Conservation (phyloP, 768 basidiomycete species). For the Lyophyllum atratum region DNA sequence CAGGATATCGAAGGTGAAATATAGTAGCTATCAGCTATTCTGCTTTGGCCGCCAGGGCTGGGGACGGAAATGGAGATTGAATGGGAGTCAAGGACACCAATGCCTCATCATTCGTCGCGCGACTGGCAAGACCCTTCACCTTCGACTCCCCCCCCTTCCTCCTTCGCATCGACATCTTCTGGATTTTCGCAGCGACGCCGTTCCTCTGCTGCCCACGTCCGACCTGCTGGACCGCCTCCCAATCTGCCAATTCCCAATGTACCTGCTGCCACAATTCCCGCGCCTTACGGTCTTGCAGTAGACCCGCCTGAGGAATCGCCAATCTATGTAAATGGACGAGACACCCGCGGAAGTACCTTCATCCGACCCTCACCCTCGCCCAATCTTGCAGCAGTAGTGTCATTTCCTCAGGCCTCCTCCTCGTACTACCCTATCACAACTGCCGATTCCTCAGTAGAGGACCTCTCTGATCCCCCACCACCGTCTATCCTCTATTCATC, state of each 20-base stretch:
- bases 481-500: conserved; percentile 48
- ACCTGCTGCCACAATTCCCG: conserved; percentile 37
- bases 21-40: neutral
- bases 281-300: conserved; percentile 22
- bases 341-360: conserved; percentile 37
- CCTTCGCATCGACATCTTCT: conserved; percentile 27
- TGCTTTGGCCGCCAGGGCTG: neutral
- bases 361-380: conserved; percentile 42
- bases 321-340: conserved; percentile 25
- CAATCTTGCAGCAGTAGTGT: conserved; percentile 57
- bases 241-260: conserved; percentile 73
- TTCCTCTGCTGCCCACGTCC: conserved; percentile 62
- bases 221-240: conserved; percentile 73
- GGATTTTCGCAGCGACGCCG: conserved; percentile 59
- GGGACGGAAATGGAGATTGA: conserved; percentile 38
- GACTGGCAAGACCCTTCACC: conserved; percentile 41
- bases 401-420: conserved; percentile 51
- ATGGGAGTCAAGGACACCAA: conserved; percentile 32
- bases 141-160: conserved; percentile 30
- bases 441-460: conserved; percentile 41
- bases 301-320: conserved; percentile 24
- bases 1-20: neutral
- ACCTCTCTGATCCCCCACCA: conserved; percentile 60
- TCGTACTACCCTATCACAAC: conserved; percentile 20
- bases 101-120: conserved; percentile 29